Evolutionary conservation across 164 flowering plant species (phyloP), one percentile per base, ranked within the genome.

Genomic region (Chimonanthus salicifolius): DNA sequence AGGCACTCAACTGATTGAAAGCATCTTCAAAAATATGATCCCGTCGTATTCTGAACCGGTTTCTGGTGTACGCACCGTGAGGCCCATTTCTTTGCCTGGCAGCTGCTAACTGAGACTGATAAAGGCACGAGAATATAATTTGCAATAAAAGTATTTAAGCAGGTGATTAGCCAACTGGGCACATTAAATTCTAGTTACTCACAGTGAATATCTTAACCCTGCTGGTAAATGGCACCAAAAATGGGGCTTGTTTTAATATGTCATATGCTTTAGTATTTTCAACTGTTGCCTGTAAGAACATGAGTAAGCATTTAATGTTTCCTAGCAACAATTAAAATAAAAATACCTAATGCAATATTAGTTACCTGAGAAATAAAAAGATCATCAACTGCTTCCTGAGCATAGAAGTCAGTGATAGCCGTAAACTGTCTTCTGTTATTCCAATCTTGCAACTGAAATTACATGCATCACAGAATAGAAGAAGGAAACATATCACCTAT

Each of bases 21-120:
- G 95, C 95, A 90, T 96, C 99, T 85, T 94, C 99, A 72, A 96
- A 78, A 70, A 92, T 96, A 69, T 82, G 92, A 85, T 94, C 92
- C 47, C 98, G 83, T 71, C 99, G 86, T 72, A 96, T 90, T 84
- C 86, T 87, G 80, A 96, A 88, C 11, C 92, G 83, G 70, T 87
- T 88, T 74, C 97, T 85, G 5, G 86, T 66, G 77, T 86, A 83
- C 77, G 87, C 83, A 80, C 81, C 82, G 80, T 87, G 91, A 78
- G 87, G 78, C 13, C 84, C 86, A 76, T 84, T 68, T 67, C 86
- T 84, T 74, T 88, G 88, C 82, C 92, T 87, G 54, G 81, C 88
- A 9, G 90, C 85, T 49, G 88, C 85, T 78, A 96, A 80, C 58
- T 90, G 95, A 64, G 94, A 86, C 99, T 95, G 89, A 54, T 72